phyloP scores from a whole-genome alignment of 129 eudicot genomes.

The Pittosporum tobira region DNA sequence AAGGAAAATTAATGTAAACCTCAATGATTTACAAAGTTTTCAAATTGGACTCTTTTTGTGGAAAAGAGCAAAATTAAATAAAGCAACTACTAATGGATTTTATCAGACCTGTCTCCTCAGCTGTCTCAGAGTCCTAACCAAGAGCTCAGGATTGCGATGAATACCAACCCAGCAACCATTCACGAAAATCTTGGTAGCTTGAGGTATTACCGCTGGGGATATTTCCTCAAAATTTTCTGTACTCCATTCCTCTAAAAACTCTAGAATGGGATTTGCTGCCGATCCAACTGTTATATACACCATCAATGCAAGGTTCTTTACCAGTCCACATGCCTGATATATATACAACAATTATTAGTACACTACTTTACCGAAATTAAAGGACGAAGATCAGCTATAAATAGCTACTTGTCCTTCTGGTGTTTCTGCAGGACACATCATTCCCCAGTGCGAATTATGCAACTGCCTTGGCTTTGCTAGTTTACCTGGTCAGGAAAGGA shows the following conservation, averaged over 20 bases:
- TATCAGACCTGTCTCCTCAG: conserved; percentile 56
- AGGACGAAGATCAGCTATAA: too few species aligned
- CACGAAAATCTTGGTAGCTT: conserved; percentile 45
- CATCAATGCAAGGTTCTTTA: conserved; percentile 75
- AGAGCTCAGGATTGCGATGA: conserved; percentile 58
- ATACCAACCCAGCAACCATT: conserved; percentile 77
- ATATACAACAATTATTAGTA: too few species aligned
- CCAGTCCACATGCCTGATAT: conserved; percentile 59
- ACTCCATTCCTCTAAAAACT: conserved; percentile 60
- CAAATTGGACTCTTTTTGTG: too few species aligned
- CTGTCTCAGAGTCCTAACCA: conserved; percentile 47
- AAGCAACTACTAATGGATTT: too few species aligned
- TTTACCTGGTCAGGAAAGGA: conserved; percentile 33
- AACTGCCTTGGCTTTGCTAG: conserved; percentile 77
- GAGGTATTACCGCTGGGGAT: conserved; percentile 45
- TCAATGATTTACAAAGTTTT: too few species aligned
- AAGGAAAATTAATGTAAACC: too few species aligned
- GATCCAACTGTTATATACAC: conserved; percentile 68
- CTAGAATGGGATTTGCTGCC: conserved; percentile 55
- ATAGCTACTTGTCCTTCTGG: conserved; percentile 81
- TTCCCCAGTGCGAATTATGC: conserved; percentile 75
- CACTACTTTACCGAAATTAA: too few species aligned
- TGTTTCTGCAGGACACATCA: conserved; percentile 83
- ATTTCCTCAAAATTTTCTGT: conserved; percentile 59
- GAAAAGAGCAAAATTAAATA: too few species aligned